Evolutionary conservation across 2,329 filamentous ascomycete genomes (phyloP).

Genomic region (Neofusicoccum cordaticola): DNA sequence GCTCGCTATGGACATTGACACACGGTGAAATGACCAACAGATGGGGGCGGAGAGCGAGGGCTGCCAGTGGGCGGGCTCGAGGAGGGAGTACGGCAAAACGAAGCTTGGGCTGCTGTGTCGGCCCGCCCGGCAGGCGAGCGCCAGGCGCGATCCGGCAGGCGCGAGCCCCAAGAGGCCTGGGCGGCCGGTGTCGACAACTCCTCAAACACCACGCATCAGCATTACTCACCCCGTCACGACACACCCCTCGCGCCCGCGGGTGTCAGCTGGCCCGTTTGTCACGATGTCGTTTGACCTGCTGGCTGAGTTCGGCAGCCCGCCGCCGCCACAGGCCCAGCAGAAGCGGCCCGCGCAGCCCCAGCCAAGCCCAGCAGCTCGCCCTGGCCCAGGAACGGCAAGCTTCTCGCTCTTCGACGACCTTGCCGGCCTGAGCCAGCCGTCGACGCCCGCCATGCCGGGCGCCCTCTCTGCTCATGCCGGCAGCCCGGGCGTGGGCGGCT

Average conservation of each 20-base stretch:
- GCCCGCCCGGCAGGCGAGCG: conserved; percentile 8
- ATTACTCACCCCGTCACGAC: not conserved
- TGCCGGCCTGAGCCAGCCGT: not conserved
- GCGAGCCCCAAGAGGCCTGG: not conserved
- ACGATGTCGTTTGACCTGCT: conserved; percentile 20
- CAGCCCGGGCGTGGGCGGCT: not conserved
- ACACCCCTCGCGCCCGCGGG: not conserved
- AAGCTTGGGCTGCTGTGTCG: not conserved
- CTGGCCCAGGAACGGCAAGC: conserved; percentile 21
- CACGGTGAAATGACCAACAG: not conserved
- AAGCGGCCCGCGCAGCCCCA: not conserved
- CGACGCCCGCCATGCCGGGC: not conserved
- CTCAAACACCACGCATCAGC: not conserved
- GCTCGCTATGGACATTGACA: not conserved
- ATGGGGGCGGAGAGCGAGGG: not conserved
- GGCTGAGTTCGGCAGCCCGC: conserved; percentile 18
- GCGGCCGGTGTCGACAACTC: conserved; percentile 1
- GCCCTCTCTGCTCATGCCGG: not conserved
- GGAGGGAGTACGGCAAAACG: not conserved
- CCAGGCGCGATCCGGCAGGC: conserved; percentile 4
- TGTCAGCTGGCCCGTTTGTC: not conserved
- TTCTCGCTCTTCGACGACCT: conserved; percentile 38
- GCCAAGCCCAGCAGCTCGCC: conserved; percentile 16
- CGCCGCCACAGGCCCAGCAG: not conserved
- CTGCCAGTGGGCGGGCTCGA: not conserved